A percentile compares a stretch with the other conserved stretches of the same genome.
Conservation (phyloP, 805 yeast species). For the Cyberlindnera americana region DNA sequence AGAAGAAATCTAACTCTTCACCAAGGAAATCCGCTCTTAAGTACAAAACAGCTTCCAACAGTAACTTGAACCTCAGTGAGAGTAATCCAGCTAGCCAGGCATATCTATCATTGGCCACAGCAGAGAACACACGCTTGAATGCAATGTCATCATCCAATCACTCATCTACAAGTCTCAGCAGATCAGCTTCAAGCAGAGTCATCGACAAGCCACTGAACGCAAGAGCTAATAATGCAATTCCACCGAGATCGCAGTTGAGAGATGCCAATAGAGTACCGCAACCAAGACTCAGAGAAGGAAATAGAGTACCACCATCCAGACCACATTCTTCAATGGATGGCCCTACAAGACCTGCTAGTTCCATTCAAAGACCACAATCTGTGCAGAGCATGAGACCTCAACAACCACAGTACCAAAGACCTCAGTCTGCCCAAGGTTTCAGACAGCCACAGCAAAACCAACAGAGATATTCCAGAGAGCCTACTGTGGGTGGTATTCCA, state of each 20-base stretch:
- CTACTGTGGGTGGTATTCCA: constrained; percentile 8
- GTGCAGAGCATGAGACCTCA: constrained; percentile 11
- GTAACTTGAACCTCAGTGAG: constrained; percentile 16
- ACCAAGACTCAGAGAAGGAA: constrained; percentile 1
- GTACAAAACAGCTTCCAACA: constrained; percentile 24
- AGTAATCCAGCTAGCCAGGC: constrained; percentile 55
- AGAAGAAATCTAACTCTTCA: constrained; percentile 26
- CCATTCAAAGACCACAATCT: constrained; percentile 12
- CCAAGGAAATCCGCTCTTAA: constrained; percentile 46
- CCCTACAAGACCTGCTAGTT: constrained; percentile 1
- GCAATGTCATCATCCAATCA: constrained; percentile 42
- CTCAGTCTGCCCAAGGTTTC: constrained; percentile 12
- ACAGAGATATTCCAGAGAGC: background rate
- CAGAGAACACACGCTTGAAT: constrained; percentile 73
- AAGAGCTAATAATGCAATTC: background rate
- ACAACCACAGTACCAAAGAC: constrained; percentile 4
- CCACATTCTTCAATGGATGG: constrained; percentile 10
- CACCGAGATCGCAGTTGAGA: constrained; percentile 6
- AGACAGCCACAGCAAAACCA: constrained; percentile 5
- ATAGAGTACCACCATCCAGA: constrained; percentile 5
- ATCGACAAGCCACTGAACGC: constrained; percentile 14
- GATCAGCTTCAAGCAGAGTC: constrained; percentile 20
- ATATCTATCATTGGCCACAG: constrained; percentile 66
- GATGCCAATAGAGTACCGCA: background rate
- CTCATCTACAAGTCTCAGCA: constrained; percentile 26